Evolutionary conservation across 371 early-diverging fungal genomes (phyloP), one percentile per base, ranked within the genome.

Genomic region (Catenaria anguillulae): DNA sequence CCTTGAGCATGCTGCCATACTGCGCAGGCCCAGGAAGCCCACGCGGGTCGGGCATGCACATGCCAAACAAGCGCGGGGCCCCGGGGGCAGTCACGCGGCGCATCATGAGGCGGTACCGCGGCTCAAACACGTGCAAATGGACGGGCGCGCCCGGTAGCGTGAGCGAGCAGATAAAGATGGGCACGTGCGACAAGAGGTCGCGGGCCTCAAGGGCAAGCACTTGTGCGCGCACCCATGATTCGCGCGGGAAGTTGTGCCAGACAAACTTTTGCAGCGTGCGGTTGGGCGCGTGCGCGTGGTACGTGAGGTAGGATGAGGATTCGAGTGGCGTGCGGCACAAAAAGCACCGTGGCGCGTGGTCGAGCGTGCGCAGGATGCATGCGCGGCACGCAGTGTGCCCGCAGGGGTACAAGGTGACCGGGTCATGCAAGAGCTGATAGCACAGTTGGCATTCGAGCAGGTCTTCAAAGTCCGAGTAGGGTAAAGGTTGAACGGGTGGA

Each of bases 311-410:
- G 21, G 67, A 73, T n/a, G n/a, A n/a, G 60, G 52, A 21, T 0
- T 8, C 15, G 26, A 50, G 24, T 8, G 31, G 29, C 12, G 29
- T 31, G 52, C 52, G 52, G 52, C 52, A 50, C 52, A 50, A 23
- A 31, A 50, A 50, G 19, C 52, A 50, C 5, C 12, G 15, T 2
- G 15, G 29, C 15, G 29, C n/a, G 64, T 77, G 73, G 60, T 75
- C 75, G 10, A 77, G 65, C 1, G 80, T 70, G n/a, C 72, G 64
- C 40, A 79, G 67, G 6, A 83, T 60, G 60, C 88, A 87, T 1
- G 67, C 36, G 42, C 75, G 75, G 68, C 88, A 87, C 62, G 79
- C 77, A 0, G 82, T 80, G 64, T 87, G 88, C 3, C 88, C 88
- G 64, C 88, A 87, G 15, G 73, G 73, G 26, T 75, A 55, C 17